These are phyloP conservation scores for Orobanche coerulescens DNA, from an alignment of 257 asterid genomes.

Conservation along the genomic window DNA sequence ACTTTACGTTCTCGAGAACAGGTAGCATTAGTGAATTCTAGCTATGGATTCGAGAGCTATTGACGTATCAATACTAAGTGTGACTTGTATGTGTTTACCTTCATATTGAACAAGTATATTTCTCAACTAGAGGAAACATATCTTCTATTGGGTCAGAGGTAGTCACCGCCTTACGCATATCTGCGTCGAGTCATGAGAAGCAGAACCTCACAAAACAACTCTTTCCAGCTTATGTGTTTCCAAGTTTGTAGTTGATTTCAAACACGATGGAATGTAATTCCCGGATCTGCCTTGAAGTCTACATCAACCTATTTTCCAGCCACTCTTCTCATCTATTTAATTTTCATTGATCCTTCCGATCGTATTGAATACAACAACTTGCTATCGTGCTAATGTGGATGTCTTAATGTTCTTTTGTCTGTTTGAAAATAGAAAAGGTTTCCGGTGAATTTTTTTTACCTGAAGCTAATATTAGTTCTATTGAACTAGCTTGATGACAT, in stretches of 20 bases:
- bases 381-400: slow-evolving; percentile 3
- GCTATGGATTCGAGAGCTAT: background rate
- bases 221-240: background rate
- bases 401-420: background rate
- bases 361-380: background rate
- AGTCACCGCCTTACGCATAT: background rate
- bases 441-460: slow-evolving; percentile 1
- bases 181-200: slow-evolving; percentile 3
- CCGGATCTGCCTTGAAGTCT: background rate
- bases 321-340: background rate
- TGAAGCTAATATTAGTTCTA: background rate
- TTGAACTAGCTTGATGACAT: slow-evolving; percentile 5
- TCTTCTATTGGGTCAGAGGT: background rate
- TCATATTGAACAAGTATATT: background rate
- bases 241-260: background rate
- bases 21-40: background rate
- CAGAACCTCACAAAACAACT: background rate
- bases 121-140: background rate
- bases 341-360: background rate
- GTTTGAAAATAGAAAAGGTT: background rate
- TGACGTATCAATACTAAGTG: background rate
- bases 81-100: background rate
- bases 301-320: background rate
- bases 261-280: background rate
- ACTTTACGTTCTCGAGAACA: background rate